These are phyloP conservation scores for Megacollybia marginata DNA, from an alignment of 768 basidiomycete genomes.

Conservation along the genomic window DNA sequence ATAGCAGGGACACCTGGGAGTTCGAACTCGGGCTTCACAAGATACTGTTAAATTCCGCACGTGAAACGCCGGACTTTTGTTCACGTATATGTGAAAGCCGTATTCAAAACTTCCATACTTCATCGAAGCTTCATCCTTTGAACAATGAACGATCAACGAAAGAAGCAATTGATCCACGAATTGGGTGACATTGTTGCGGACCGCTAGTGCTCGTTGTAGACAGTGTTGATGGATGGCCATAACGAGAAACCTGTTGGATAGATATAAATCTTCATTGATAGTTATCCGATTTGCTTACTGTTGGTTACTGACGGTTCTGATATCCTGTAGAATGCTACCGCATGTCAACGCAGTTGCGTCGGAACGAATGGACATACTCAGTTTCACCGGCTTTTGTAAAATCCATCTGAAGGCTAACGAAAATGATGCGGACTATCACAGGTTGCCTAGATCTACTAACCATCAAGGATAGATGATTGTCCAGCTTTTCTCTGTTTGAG, in stretches of 20 bases:
- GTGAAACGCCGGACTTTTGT: slow-evolving; percentile 9
- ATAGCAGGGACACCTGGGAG: slow-evolving; percentile 53
- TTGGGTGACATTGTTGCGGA: slow-evolving; percentile 36
- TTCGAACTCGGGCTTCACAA: slow-evolving; percentile 53
- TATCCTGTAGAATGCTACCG: slow-evolving; percentile 65
- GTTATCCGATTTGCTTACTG: slow-evolving; percentile 62
- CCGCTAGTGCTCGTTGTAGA: slow-evolving; percentile 41
- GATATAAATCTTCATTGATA: too few species aligned
- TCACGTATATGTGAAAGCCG: slow-evolving; percentile 53
- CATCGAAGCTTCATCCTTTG: too few species aligned
- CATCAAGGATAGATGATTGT: slow-evolving; percentile 55
- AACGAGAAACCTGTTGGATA: slow-evolving; percentile 47
- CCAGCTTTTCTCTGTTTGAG: slow-evolving; percentile 69
- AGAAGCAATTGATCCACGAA: slow-evolving; percentile 65
- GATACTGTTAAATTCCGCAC: too few species aligned
- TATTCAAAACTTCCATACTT: too few species aligned
- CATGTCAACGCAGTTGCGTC: slow-evolving; percentile 7
- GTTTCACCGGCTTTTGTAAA: slow-evolving; percentile 66
- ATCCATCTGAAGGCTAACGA: too few species aligned
- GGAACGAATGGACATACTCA: slow-evolving; percentile 44
- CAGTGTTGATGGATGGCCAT: slow-evolving; percentile 57
- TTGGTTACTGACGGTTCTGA: slow-evolving; percentile 59
- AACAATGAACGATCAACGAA: slow-evolving; percentile 69
- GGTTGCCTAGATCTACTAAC: too few species aligned
- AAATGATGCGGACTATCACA: too few species aligned